Percentiles rank a stretch among this genome's conserved stretches.
Evolutionary conservation across 2,329 filamentous ascomycete genomes (phyloP).

Genomic region (Aspergillus proliferans): DNA sequence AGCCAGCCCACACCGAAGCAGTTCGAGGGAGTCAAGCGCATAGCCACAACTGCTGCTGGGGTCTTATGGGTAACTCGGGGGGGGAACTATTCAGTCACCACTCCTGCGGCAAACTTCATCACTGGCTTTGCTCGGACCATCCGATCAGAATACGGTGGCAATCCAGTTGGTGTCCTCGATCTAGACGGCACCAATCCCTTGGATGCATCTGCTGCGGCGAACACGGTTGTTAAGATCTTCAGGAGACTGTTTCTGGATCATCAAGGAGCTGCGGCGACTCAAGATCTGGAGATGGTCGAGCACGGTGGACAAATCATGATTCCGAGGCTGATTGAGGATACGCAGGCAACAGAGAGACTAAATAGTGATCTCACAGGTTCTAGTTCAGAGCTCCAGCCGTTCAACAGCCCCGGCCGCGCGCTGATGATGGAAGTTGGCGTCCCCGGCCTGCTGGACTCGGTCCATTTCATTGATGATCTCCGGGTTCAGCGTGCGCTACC

Average conservation of each 20-base stretch:
- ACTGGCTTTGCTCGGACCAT: background rate
- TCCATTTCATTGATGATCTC: background rate
- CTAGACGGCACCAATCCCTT: background rate
- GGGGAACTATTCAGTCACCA: background rate
- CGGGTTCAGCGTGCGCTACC: background rate
- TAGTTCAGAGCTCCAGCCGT: background rate
- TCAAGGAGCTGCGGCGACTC: background rate
- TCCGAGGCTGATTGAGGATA: background rate
- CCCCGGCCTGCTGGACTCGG: background rate
- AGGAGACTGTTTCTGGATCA: background rate
- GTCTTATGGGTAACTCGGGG: background rate
- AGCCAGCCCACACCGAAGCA: background rate
- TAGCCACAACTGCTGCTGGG: background rate
- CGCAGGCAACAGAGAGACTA: background rate
- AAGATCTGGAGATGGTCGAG: background rate
- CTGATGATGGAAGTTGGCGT: background rate
- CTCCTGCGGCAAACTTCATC: background rate
- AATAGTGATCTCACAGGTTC: too few relatives aligned
- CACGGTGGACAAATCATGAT: background rate
- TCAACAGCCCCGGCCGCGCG: background rate
- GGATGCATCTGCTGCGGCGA: background rate
- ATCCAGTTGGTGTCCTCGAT: background rate
- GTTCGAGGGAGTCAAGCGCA: background rate
- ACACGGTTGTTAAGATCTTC: background rate
- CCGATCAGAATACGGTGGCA: background rate